A percentile compares a stretch with the other conserved stretches of the same genome.
These are phyloP conservation scores for Fusarium avenaceum DNA, from an alignment of 2,329 filamentous ascomycete species.

Conservation along the genomic window DNA sequence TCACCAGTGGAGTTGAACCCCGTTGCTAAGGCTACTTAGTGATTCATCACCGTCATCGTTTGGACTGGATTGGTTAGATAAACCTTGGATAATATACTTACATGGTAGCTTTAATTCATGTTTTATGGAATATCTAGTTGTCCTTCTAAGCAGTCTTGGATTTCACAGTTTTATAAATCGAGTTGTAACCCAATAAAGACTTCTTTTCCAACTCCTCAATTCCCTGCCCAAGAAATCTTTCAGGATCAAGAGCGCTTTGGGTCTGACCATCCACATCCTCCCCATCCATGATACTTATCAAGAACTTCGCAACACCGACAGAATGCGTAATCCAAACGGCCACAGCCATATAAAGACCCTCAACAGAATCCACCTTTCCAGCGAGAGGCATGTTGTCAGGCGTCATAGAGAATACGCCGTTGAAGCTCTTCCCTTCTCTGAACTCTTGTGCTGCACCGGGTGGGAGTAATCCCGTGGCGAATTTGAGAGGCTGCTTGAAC, in stretches of 20 bases:
- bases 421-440: conserved; percentile 24
- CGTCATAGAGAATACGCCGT: conserved; percentile 48
- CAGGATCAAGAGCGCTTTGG: conserved; percentile 31
- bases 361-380: conserved; percentile 13
- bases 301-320: conserved; percentile 37
- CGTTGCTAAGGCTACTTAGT: not conserved
- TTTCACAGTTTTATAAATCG: conserved; percentile 44
- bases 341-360: conserved; percentile 34
- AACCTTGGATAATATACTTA: not conserved
- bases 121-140: not conserved
- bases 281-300: conserved; percentile 29
- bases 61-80: not conserved
- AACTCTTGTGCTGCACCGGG: conserved; percentile 21
- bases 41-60: too few species aligned
- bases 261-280: conserved; percentile 19
- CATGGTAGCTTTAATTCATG: not conserved
- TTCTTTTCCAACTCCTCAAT: conserved; percentile 25
- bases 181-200: conserved; percentile 41
- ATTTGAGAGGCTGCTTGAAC: conserved; percentile 36
- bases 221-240: conserved; percentile 37
- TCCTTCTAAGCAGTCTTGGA: rapidly evolving
- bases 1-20: conserved; percentile 20
- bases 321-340: conserved; percentile 47
- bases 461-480: conserved; percentile 30
- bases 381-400: conserved; percentile 47